Evolutionary conservation across 2,329 filamentous ascomycete genomes (phyloP).

Genomic region (Salinomyces thailandicus): DNA sequence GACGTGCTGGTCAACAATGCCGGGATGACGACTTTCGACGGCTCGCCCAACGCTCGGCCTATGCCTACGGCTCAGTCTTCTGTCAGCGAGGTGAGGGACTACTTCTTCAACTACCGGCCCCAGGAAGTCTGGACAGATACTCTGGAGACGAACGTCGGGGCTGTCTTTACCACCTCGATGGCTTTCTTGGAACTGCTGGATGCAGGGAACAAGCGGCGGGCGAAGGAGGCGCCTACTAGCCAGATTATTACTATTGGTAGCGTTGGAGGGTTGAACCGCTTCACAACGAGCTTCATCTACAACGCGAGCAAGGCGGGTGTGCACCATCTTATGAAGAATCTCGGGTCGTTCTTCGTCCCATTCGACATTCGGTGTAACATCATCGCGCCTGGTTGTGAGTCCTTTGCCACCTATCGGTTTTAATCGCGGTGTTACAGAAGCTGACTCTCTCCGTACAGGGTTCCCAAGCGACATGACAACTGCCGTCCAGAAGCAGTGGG

Average conservation of each 20-base stretch:
- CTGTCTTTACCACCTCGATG: conserved; percentile 35
- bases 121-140: conserved; percentile 32
- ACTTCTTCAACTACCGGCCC: conserved; percentile 36
- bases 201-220: conserved; percentile 32
- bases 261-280: conserved; percentile 31
- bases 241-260: conserved; percentile 38
- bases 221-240: conserved; percentile 30
- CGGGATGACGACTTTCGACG: conserved; percentile 30
- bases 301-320: conserved; percentile 36
- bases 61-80: conserved; percentile 24
- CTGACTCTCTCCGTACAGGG: conserved; percentile 9
- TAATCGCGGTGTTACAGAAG: no score
- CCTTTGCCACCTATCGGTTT: neutral
- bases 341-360: conserved; percentile 32
- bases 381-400: conserved; percentile 33
- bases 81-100: conserved; percentile 21
- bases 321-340: conserved; percentile 35
- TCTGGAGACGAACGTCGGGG: conserved; percentile 36
- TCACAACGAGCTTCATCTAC: conserved; percentile 25
- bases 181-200: conserved; percentile 37
- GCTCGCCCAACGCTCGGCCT: conserved; percentile 29
- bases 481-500: conserved; percentile 23
- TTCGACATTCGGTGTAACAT: conserved; percentile 39
- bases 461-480: conserved; percentile 39
- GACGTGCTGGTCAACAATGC: conserved; percentile 44